These are phyloP conservation scores for Chrysanthemum lavandulifolium DNA, from an alignment of 129 eudicot genomes.

Conservation along the genomic window DNA sequence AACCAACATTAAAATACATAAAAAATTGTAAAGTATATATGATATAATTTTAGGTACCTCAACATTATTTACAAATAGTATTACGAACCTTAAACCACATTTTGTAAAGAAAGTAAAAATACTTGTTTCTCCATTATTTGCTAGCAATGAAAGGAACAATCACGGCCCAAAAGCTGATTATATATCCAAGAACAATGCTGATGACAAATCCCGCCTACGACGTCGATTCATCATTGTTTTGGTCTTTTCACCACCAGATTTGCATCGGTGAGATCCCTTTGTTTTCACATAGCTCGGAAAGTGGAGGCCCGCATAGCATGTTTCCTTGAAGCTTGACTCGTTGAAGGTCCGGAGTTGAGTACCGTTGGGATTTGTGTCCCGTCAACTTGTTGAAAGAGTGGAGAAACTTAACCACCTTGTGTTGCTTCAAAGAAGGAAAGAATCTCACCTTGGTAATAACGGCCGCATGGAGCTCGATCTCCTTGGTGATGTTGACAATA, in stretches of 20 bases:
- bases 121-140: slow-evolving; percentile 26
- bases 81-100: slow-evolving; percentile 17
- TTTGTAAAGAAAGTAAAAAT: slow-evolving; percentile 11
- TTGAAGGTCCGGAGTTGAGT: slow-evolving; percentile 30
- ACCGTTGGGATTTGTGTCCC: slow-evolving; percentile 25
- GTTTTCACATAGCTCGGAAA: slow-evolving; percentile 4
- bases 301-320: slow-evolving; percentile 26
- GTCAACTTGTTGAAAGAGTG: slow-evolving; percentile 41
- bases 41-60: too few relatives aligned
- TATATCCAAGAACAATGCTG: slow-evolving; percentile 30
- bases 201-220: slow-evolving; percentile 18
- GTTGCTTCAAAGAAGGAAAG: too few relatives aligned
- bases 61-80: neutral
- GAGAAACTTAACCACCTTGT: too few relatives aligned
- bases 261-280: neutral
- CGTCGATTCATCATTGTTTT: slow-evolving; percentile 12
- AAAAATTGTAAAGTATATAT: too few relatives aligned
- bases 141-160: slow-evolving; percentile 21
- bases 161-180: slow-evolving; percentile 30
- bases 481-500: too few relatives aligned
- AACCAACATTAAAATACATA: too few relatives aligned
- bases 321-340: slow-evolving; percentile 14
- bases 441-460: too few relatives aligned
- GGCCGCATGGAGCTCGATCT: too few relatives aligned
- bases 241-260: neutral